These are phyloP conservation scores for Neopestalotiopsis clavispora DNA, from an alignment of 2,329 filamentous ascomycete genomes.

Conservation along the genomic window DNA sequence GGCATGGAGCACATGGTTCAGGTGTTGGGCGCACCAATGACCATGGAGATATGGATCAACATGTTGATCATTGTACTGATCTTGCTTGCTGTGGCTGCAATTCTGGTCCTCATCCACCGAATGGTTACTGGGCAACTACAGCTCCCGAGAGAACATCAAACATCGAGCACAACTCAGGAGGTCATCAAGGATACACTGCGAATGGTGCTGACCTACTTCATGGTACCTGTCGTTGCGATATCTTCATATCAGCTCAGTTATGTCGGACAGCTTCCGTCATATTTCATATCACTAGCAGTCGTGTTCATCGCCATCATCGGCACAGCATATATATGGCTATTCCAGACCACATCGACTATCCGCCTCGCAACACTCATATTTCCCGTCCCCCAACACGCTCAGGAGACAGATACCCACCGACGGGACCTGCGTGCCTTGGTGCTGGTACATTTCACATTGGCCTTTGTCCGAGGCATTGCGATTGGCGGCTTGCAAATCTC, in stretches of 20 bases:
- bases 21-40: constrained; percentile 67
- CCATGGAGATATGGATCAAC: constrained; percentile 71
- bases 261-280: constrained; percentile 19
- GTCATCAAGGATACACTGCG: constrained; percentile 14
- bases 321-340: constrained; percentile 20
- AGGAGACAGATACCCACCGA: background rate
- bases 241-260: constrained; percentile 24
- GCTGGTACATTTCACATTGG: constrained; percentile 21
- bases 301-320: constrained; percentile 17
- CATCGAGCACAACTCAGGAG: background rate
- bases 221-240: constrained; percentile 23
- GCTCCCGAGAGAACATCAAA: background rate
- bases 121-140: background rate
- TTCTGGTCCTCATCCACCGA: constrained; percentile 11
- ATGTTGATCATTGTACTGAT: constrained; percentile 61
- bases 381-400: constrained; percentile 16
- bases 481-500: constrained; percentile 25
- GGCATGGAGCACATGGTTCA: constrained; percentile 72
- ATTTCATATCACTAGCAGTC: constrained; percentile 18
- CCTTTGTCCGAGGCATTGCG: constrained; percentile 21
- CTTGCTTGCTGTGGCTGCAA: constrained; percentile 7
- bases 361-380: constrained; percentile 23
- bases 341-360: constrained; percentile 19
- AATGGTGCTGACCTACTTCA: constrained; percentile 24
- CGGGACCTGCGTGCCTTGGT: constrained; percentile 22